Conservation (phyloP, 306 rosid species). For the Prosopis cineraria region DNA sequence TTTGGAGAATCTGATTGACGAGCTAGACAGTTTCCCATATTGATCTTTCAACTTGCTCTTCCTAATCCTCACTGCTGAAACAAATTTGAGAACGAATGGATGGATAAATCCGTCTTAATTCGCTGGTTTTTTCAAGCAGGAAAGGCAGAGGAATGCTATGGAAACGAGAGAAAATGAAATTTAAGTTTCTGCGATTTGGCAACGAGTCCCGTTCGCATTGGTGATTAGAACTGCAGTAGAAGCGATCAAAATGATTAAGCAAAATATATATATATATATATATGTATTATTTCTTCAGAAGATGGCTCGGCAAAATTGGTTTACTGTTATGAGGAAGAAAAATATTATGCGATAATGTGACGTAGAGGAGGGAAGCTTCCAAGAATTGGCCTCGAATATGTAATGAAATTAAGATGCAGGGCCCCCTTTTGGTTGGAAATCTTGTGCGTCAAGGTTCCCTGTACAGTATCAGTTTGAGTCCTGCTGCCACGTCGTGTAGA, state of each 20-base stretch:
- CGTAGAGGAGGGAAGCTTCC: constrained; percentile 34
- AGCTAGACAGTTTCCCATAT: constrained; percentile 48
- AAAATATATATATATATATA: too few relatives aligned
- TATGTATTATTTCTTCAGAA: too few relatives aligned
- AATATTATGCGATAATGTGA: not conserved
- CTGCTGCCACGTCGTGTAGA: constrained; percentile 33
- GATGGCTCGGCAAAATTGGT: not conserved
- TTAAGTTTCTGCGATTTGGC: not conserved
- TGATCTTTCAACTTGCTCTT: constrained; percentile 6
- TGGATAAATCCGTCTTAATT: not conserved
- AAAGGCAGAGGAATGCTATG: constrained; percentile 5
- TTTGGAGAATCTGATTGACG: constrained; percentile 4
- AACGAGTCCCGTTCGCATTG: not conserved
- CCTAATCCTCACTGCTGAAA: constrained; percentile 1
- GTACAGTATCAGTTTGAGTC: not conserved
- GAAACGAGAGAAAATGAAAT: not conserved
- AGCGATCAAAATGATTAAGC: too few relatives aligned
- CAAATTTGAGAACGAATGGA: not conserved
- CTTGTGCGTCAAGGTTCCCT: not conserved
- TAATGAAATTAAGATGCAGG: not conserved
- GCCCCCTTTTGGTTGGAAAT: not conserved
- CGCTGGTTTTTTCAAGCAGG: not conserved
- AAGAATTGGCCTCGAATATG: constrained; percentile 22
- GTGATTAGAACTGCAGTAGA: not conserved
- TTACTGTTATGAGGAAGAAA: not conserved